Evolutionary conservation across 2,329 filamentous ascomycete species (phyloP), one percentile per base, ranked within the genome.

Genomic region (Herpotrichia juniperi): DNA sequence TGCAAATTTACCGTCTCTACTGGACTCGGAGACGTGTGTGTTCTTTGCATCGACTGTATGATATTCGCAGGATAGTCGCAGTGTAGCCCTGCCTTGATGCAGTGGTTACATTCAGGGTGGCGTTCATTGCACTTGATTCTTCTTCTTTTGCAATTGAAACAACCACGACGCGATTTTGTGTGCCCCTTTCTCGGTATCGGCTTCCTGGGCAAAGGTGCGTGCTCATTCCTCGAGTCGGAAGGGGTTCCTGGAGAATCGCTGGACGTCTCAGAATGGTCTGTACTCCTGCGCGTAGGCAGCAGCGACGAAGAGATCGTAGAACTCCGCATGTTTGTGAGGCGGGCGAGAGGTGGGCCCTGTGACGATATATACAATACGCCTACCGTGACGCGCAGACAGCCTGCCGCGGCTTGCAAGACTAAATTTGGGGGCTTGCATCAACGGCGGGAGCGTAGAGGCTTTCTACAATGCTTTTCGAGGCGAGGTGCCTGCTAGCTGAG

Each of bases 51-150:
- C 26, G 64, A 50, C 32, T 72, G 69, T 16, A 72, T 69, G 34
- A 71, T 71, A 39, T 71, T 71, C 7, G 77, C 70, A 4, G 86
- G 85, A 67, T 88, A 88, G 65, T 85, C 82, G 73, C 86, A 88
- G 45, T 81, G 79, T 47, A 88, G 71, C 0, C 83, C 83, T 32
- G 82, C 82, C 73, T 87, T 87, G 46, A 78, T 69, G 66, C 86
- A 89, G 64, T 88, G 85, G 1, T 80, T 81, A 62, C 86, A 89
- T 10, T 81, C 75, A 24, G 86, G 86, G 25, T 76, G 80, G n/a
- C 77, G 85, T 69, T 88, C 86, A 72, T 87, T 86, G 66, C 86
- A 88, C 81, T 87, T 88, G 68, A 89, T 87, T 52, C 85, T 81
- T 34, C 86, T 76, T 50, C 82, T 78, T 71, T 88, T 88, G 74